Base-by-base conservation (phyloP, 768 basidiomycete species). In the Pisolithus albus region DNA sequence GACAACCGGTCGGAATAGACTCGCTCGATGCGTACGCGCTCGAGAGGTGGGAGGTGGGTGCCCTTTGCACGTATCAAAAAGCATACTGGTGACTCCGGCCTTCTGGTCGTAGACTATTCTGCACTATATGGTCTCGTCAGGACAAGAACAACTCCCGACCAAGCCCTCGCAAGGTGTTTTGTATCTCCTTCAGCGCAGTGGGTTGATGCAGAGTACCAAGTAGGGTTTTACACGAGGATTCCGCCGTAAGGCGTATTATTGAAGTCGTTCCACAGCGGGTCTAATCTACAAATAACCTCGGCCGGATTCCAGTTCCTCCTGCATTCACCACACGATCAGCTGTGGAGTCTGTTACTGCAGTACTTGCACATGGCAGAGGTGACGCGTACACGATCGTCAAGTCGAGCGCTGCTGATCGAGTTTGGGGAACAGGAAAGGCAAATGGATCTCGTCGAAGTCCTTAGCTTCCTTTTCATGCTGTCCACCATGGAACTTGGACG, bases 71-170 rank as follows among this genome's bases (percentile, higher is more conserved):
- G 24, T 42, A 34, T 49, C 26, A 46, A 10, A 43, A 26, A 21
- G 15, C 46, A 46, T 26, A 38, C 24, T 10, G 30, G 51, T 47
- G 24, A 54, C 48, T 36, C 16, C 23, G 11, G 10, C 2, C 16
- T 28, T 5, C 26, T 36, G 38, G 26, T 48, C 9, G 16, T 37
- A 98, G 93, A 93, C 92, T 0, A 95, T 98, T 60, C 76, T 98
- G 41, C 92, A 97, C 68, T 98, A 90, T 64, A 96, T 99, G 93
- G 96, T 99, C 4, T 93, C 91, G 8, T 95, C 88, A 30, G 89
- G 84, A 11, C 82, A 81, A 26, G 89, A 83, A n/a, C 81, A 88
- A 63, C 72, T 78, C 36, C 81, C 87, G 23, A 71, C 83, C 7
- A 82, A 80, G 63, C 92, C 93, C 6, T 88, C 88, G 0, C 81